These are phyloP conservation scores for Leptoxyphium fumago DNA, from an alignment of 2,329 filamentous ascomycete species.

Conservation along the genomic window DNA sequence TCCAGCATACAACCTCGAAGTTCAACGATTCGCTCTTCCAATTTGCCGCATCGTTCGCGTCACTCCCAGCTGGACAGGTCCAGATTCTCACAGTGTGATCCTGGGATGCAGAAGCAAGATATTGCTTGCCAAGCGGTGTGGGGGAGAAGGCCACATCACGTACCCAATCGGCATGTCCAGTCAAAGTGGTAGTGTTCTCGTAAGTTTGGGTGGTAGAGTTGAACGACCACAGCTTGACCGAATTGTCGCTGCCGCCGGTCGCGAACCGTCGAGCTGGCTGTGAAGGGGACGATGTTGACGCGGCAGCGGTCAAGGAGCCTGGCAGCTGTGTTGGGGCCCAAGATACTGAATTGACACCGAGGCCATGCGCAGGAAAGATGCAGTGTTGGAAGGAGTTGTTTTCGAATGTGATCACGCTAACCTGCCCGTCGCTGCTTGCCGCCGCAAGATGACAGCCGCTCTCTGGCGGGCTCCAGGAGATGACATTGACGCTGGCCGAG, in stretches of 20 bases:
- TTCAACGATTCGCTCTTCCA: slow-evolving; percentile 78
- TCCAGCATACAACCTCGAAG: slow-evolving; percentile 84
- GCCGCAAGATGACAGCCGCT: slow-evolving; percentile 87
- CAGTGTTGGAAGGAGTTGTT: slow-evolving; percentile 85
- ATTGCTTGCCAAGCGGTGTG: slow-evolving; percentile 85
- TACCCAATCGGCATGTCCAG: slow-evolving; percentile 90
- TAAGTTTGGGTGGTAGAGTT: slow-evolving; percentile 33
- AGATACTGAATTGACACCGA: slow-evolving; percentile 88
- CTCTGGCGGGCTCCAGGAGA: slow-evolving; percentile 95
- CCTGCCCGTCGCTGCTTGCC: slow-evolving; percentile 84
- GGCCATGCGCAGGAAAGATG: slow-evolving; percentile 80
- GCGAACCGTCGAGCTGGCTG: slow-evolving; percentile 61
- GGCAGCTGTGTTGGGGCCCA: slow-evolving; percentile 82
- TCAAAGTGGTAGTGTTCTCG: slow-evolving; percentile 43
- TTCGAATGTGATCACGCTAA: slow-evolving; percentile 91
- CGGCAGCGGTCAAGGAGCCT: slow-evolving; percentile 65
- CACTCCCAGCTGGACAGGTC: slow-evolving; percentile 42
- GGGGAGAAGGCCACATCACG: slow-evolving; percentile 95
- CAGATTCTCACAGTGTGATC: slow-evolving; percentile 97
- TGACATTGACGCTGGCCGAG: slow-evolving; percentile 92
- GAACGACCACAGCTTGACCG: slow-evolving; percentile 85
- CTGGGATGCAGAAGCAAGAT: slow-evolving; percentile 89
- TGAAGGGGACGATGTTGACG: slow-evolving; percentile 33
- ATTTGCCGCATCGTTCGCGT: slow-evolving; percentile 38
- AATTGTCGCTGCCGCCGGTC: slow-evolving; percentile 86